These are phyloP conservation scores for Cudoniella acicularis DNA, from an alignment of 495 filamentous ascomycete genomes.

Conservation along the genomic window DNA sequence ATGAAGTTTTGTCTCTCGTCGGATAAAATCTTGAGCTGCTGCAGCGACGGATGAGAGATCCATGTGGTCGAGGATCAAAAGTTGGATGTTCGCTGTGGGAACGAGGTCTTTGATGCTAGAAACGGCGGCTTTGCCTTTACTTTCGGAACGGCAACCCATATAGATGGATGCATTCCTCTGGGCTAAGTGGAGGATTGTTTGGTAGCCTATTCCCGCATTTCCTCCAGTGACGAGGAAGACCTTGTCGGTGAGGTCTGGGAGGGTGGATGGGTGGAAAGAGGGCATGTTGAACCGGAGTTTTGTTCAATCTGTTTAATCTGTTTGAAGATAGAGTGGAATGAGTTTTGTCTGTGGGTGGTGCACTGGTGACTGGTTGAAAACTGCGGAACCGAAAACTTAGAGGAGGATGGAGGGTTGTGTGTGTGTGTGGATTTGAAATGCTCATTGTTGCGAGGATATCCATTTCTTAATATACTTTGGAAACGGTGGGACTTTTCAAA, in stretches of 20 bases:
- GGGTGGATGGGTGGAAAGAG: neutral
- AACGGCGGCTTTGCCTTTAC: neutral
- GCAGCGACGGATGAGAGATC: neutral
- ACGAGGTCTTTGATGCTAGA: neutral
- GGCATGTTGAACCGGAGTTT: neutral
- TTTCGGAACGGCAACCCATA: constrained; percentile 1
- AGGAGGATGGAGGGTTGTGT: no score
- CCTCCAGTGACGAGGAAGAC: constrained; percentile 62
- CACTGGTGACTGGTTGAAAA: no score
- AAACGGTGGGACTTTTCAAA: no score
- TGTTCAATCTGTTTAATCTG: neutral
- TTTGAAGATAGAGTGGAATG: no score
- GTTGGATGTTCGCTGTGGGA: neutral
- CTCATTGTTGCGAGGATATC: no score
- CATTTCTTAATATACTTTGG: no score
- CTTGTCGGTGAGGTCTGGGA: constrained; percentile 51
- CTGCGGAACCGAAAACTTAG: no score
- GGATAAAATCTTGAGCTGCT: neutral
- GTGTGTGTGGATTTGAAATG: no score
- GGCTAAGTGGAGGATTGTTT: constrained; percentile 1
- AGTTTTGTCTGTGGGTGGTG: no score
- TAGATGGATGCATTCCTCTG: neutral
- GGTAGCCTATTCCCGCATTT: constrained; percentile 22
- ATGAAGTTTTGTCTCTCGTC: constrained; percentile 20
- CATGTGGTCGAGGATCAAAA: constrained; percentile 3